phyloP scores from a whole-genome alignment of 306 rosid genomes.

The Citrullus colocynthis region DNA sequence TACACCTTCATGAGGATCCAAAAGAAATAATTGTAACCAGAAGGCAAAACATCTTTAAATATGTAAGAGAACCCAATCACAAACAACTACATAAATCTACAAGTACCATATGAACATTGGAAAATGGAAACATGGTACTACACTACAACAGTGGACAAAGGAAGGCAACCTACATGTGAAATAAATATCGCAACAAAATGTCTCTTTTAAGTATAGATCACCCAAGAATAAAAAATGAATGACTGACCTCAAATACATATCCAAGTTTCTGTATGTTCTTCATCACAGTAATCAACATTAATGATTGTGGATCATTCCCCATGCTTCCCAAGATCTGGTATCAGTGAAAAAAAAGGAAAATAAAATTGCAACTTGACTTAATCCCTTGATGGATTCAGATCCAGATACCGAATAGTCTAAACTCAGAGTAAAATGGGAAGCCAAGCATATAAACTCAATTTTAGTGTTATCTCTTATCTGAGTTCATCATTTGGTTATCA shows the following conservation, averaged over 20 bases:
- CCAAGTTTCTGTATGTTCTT: conserved; percentile 75
- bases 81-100: conserved; percentile 11
- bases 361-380: not conserved
- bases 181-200: not conserved
- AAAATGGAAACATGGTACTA: not conserved
- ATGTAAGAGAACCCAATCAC: not conserved
- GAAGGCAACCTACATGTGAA: not conserved
- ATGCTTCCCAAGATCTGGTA: conserved; percentile 68
- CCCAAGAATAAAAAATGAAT: conserved; percentile 8
- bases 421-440: not conserved
- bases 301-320: conserved; percentile 56
- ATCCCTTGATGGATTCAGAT: not conserved
- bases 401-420: not conserved
- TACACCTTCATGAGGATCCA: conserved; percentile 10
- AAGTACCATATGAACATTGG: conserved; percentile 2
- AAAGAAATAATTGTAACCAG: conserved; percentile 17
- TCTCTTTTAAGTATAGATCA: not conserved
- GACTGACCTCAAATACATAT: conserved; percentile 61
- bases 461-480: not conserved
- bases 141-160: not conserved
- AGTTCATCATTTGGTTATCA: not conserved
- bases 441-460: not conserved
- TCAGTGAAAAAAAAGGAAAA: conserved; percentile 5
- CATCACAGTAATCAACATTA: conserved; percentile 67
- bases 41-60: not conserved